phyloP scores from a whole-genome alignment of 805 yeast species.

The Candida suzukii region DNA sequence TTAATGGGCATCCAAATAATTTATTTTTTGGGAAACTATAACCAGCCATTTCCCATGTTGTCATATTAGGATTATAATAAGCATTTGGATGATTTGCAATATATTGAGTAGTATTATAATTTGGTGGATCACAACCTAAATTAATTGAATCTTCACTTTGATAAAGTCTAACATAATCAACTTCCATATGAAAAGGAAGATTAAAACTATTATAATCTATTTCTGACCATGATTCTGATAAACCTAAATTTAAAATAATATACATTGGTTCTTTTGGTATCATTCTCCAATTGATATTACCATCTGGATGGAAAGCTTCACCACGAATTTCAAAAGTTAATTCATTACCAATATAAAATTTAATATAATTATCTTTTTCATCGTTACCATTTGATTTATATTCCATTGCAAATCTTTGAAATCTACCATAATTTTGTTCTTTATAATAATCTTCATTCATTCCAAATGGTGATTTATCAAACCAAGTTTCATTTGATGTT shows the following conservation, averaged over 20 bases:
- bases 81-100: constrained; percentile 42
- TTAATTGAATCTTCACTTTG: constrained; percentile 26
- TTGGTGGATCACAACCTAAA: constrained; percentile 32
- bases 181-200: constrained; percentile 30
- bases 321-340: constrained; percentile 25
- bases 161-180: constrained; percentile 35
- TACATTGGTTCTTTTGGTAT: constrained; percentile 86
- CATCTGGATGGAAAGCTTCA: constrained; percentile 31
- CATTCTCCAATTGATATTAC: constrained; percentile 61
- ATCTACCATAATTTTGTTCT: constrained; percentile 8
- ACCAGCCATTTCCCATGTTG: constrained; percentile 64
- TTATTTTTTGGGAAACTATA: constrained; percentile 25
- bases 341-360: constrained; percentile 27
- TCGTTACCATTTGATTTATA: constrained; percentile 20
- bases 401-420: constrained; percentile 30
- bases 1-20: constrained; percentile 11
- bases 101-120: constrained; percentile 30
- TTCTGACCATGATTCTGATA: constrained; percentile 48
- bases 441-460: constrained; percentile 2
- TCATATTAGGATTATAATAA: constrained; percentile 60
- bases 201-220: constrained; percentile 28
- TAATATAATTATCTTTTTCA: constrained; percentile 24
- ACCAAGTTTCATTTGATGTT: constrained; percentile 78
- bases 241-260: constrained; percentile 69
- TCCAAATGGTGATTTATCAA: constrained; percentile 24